A percentile compares a stretch with the other conserved stretches of the same genome.
Evolutionary conservation across 345 rosid species (phyloP).

Genomic region (Citrus sp.): DNA sequence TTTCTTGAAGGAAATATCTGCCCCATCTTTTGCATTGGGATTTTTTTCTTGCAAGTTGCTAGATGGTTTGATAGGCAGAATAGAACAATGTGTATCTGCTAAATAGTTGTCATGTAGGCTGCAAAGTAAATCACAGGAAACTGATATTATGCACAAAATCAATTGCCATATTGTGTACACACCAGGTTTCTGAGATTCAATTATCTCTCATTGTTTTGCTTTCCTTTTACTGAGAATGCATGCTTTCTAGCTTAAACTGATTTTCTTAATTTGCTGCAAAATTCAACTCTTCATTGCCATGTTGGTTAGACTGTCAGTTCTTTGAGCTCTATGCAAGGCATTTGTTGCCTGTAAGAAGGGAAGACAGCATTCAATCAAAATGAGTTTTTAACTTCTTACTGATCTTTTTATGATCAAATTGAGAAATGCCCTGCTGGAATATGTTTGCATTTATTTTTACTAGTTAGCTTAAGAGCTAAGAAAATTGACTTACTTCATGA

Average conservation of each 20-base stretch:
- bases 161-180: not conserved
- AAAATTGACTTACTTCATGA: conserved; percentile 24
- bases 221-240: not conserved
- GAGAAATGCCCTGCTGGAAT: not conserved
- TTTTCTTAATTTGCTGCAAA: not conserved
- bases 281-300: not conserved
- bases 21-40: not conserved
- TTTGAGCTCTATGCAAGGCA: conserved; percentile 20
- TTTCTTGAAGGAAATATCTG: not conserved
- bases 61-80: not conserved
- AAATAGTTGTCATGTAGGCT: no score
- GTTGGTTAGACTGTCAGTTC: not conserved
- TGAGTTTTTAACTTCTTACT: not conserved
- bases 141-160: not conserved
- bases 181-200: not conserved
- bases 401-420: not conserved
- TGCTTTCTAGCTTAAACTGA: not conserved
- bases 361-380: not conserved
- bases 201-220: not conserved
- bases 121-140: no score
- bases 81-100: not conserved
- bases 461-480: not conserved
- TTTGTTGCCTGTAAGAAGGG: conserved; percentile 19
- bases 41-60: not conserved
- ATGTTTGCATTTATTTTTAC: not conserved